phyloP scores from a whole-genome alignment of 163 green algal genomes.

The Chlamydomonas reinhardtii region DNA sequence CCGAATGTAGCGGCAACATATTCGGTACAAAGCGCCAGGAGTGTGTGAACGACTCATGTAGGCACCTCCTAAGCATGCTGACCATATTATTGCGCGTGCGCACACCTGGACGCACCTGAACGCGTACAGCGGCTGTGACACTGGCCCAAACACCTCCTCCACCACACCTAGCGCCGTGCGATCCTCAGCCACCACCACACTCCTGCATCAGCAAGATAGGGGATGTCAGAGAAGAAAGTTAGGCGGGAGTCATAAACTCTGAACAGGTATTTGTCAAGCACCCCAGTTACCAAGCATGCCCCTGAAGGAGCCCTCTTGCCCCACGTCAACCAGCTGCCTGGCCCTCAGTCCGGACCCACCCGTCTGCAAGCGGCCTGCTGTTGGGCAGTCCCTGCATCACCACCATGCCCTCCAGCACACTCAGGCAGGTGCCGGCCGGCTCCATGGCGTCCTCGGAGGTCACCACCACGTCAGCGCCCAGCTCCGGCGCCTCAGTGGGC shows the following conservation, averaged over 20 bases:
- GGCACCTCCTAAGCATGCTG: too few relatives aligned
- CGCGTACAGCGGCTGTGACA: slow-evolving; percentile 76
- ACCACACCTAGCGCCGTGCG: slow-evolving; percentile 70
- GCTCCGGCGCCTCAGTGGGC: slow-evolving; percentile 15
- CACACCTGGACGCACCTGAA: slow-evolving; percentile 62
- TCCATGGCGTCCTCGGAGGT: slow-evolving; percentile 45
- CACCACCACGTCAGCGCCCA: slow-evolving; percentile 40
- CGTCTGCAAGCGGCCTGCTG: slow-evolving; percentile 70
- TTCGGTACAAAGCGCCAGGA: too few relatives aligned
- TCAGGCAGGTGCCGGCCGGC: slow-evolving; percentile 55
- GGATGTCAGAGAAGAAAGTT: too few relatives aligned
- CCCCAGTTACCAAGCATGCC: too few relatives aligned
- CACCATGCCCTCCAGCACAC: slow-evolving; percentile 80
- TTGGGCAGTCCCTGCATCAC: slow-evolving; percentile 77
- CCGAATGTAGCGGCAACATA: too few relatives aligned
- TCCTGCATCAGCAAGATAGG: slow-evolving; percentile 43
- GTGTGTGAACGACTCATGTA: too few relatives aligned
- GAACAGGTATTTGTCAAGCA: too few relatives aligned
- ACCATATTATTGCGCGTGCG: too few relatives aligned
- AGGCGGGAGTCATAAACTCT: too few relatives aligned
- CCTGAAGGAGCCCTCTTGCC: too few relatives aligned
- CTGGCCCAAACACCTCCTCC: slow-evolving; percentile 86
- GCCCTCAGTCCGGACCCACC: slow-evolving; percentile 18
- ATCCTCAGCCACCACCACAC: slow-evolving; percentile 75
- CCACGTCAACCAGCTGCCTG: too few relatives aligned